These are phyloP conservation scores for Phoenix dactylifera DNA, from an alignment of 176 grass and related monocot genomes.

Conservation along the genomic window DNA sequence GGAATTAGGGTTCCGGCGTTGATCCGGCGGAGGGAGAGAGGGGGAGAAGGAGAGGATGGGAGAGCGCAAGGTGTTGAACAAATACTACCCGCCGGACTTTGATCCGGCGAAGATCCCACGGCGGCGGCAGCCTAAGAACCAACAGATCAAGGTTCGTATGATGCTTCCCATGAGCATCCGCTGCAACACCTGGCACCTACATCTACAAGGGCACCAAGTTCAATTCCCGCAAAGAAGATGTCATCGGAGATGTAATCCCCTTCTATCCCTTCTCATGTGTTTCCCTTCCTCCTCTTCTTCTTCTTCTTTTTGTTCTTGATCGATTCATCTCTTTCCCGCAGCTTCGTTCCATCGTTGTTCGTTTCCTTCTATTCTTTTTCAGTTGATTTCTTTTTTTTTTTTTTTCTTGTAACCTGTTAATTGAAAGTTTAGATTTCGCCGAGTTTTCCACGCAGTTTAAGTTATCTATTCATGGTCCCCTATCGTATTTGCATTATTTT, in stretches of 20 bases:
- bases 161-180: slow-evolving; percentile 82
- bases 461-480: no score
- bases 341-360: no score
- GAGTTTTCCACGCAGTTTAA: no score
- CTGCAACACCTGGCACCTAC: slow-evolving; percentile 59
- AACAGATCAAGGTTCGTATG: slow-evolving; percentile 78
- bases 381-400: no score
- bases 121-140: slow-evolving; percentile 50
- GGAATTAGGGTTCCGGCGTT: no score
- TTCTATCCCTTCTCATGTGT: neutral
- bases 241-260: slow-evolving; percentile 37
- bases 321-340: neutral
- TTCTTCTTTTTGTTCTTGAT: neutral
- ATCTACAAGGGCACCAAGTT: slow-evolving; percentile 86
- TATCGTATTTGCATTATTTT: no score
- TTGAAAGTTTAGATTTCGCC: no score
- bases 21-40: no score
- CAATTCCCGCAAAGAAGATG: slow-evolving; percentile 76
- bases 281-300: no score
- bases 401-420: no score
- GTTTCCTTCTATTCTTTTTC: no score
- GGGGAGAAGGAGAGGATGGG: no score
- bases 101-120: slow-evolving; percentile 65
- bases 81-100: slow-evolving; percentile 74
- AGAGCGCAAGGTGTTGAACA: slow-evolving; percentile 52